A percentile compares a stretch with the other conserved stretches of the same genome.
Conservation (phyloP, 2,329 filamentous ascomycete species). For the Aurifilum marmelostoma region DNA sequence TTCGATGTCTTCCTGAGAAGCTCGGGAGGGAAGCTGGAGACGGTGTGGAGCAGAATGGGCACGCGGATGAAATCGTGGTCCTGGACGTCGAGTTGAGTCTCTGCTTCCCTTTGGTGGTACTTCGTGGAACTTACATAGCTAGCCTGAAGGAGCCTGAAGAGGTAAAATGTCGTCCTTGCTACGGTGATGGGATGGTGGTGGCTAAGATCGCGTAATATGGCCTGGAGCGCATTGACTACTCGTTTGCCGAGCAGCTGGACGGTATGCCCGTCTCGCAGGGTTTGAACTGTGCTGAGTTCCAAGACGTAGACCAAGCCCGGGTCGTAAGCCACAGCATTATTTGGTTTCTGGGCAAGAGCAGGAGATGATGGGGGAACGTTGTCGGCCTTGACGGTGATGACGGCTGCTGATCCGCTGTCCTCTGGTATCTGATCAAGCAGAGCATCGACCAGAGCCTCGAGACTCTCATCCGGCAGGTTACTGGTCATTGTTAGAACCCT, state of each 20-base stretch:
- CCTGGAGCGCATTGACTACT: conserved; percentile 79
- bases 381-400: conserved; percentile 91
- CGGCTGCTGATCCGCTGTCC: conserved; percentile 71
- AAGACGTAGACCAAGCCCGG: conserved; percentile 87
- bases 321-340: conserved; percentile 71
- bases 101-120: conserved; percentile 32
- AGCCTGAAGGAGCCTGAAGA: conserved; percentile 77
- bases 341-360: conserved; percentile 61
- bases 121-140: conserved; percentile 71
- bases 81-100: conserved; percentile 45
- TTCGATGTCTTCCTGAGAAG: conserved; percentile 75
- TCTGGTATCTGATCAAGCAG: conserved; percentile 87
- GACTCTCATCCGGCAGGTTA: conserved; percentile 42
- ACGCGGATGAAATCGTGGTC: conserved; percentile 90
- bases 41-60: conserved; percentile 86
- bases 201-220: conserved; percentile 76
- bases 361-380: conserved; percentile 63
- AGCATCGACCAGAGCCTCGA: conserved; percentile 63
- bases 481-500: conserved; percentile 34
- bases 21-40: conserved; percentile 83
- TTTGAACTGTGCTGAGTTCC: conserved; percentile 83
- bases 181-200: conserved; percentile 83
- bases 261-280: conserved; percentile 74
- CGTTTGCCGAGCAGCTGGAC: conserved; percentile 74
- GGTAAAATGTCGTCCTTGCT: conserved; percentile 83